These are phyloP conservation scores for Erodium chrysanthum DNA, from an alignment of 441 rosid species.

Conservation along the genomic window DNA sequence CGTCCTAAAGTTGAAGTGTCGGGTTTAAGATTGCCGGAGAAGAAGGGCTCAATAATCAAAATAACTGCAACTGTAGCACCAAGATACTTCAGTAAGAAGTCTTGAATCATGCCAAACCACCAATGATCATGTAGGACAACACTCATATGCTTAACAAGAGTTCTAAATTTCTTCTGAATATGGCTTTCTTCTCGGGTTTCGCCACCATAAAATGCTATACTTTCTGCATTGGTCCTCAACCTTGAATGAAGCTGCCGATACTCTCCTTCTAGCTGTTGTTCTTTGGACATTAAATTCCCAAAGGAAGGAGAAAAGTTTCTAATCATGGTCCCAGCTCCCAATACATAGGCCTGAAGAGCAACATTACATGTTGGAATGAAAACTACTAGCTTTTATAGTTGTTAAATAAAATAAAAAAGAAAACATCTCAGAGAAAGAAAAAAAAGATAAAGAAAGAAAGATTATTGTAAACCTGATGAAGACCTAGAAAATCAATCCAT, in stretches of 20 bases:
- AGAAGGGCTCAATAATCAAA: conserved; percentile 93
- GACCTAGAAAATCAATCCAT: too few species aligned
- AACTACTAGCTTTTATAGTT: conserved; percentile 6
- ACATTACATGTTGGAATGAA: conserved; percentile 1
- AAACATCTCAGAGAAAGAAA: not conserved
- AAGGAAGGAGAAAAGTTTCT: conserved; percentile 92
- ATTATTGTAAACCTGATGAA: too few species aligned
- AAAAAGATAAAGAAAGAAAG: not conserved
- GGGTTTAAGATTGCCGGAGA: conserved; percentile 82
- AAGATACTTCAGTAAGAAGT: conserved; percentile 89
- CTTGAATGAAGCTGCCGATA: conserved; percentile 97
- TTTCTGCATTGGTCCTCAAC: conserved; percentile 96
- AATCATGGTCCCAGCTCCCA: conserved; percentile 84
- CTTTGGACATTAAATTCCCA: conserved; percentile 88
- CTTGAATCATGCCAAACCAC: conserved; percentile 99
- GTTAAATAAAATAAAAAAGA: not conserved
- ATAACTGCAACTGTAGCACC: conserved; percentile 96
- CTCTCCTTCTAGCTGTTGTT: conserved; percentile 98
- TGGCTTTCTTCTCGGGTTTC: conserved; percentile 86
- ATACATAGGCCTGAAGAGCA: conserved; percentile 65
- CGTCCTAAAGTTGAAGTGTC: conserved; percentile 88
- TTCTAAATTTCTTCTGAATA: conserved; percentile 76
- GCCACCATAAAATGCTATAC: conserved; percentile 98
- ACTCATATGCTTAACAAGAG: conserved; percentile 65
- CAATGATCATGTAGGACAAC: conserved; percentile 85